Evolutionary conservation across 169 alveolate species (phyloP).

Genomic region (Eimeria falciformis): DNA sequence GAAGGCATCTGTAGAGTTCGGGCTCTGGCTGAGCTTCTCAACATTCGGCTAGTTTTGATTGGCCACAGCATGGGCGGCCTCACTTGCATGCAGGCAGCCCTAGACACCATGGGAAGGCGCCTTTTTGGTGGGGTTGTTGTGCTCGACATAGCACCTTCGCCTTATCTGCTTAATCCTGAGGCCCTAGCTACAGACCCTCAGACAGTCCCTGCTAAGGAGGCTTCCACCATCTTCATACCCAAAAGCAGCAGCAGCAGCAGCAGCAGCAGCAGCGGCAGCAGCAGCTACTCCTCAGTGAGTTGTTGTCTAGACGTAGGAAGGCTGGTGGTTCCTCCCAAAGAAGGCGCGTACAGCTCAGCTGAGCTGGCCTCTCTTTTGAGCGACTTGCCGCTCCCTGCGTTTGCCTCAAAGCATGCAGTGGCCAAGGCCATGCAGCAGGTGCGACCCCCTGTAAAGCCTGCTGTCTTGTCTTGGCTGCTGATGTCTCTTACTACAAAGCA

Average conservation of each 20-base stretch:
- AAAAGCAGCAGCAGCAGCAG: slow-evolving; percentile 14
- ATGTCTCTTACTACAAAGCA: background rate
- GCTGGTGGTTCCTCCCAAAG: slow-evolving; percentile 5
- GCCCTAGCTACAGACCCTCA: background rate
- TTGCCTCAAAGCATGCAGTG: background rate
- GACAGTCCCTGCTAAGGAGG: background rate
- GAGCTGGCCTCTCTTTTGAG: background rate
- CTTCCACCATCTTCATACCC: background rate
- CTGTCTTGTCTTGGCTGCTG: slow-evolving; percentile 27
- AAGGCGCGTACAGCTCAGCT: slow-evolving; percentile 6
- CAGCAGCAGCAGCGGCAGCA: slow-evolving; percentile 32
- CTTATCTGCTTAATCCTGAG: background rate
- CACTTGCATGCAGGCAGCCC: slow-evolving; percentile 45
- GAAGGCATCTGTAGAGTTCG: background rate
- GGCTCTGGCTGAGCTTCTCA: background rate
- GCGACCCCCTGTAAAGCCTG: slow-evolving; percentile 36
- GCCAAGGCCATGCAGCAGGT: slow-evolving; percentile 31
- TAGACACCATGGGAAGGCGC: background rate
- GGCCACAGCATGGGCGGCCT: slow-evolving; percentile 51
- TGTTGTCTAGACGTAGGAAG: slow-evolving; percentile 38
- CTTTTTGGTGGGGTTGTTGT: background rate
- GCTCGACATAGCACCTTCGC: slow-evolving; percentile 6
- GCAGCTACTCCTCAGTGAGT: background rate
- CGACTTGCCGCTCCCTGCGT: background rate
- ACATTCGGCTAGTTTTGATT: background rate